A percentile compares a stretch with the other conserved stretches of the same genome.
Evolutionary conservation across 2,329 filamentous ascomycete species (phyloP).

Genomic region (Verticillium klebahnii): DNA sequence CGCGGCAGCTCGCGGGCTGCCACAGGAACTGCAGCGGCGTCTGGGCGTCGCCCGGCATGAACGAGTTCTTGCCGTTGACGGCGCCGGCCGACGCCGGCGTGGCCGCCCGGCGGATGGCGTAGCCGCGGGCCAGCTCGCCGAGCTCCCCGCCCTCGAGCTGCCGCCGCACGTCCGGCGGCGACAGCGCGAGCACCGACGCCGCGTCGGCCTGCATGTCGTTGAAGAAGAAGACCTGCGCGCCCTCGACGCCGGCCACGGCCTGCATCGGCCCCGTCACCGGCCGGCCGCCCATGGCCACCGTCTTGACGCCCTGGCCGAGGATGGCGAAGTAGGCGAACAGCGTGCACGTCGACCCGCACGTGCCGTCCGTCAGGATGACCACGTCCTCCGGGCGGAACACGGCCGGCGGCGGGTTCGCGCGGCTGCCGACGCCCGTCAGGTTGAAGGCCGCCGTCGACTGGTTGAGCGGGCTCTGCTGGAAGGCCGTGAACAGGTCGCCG

Average conservation of each 20-base stretch:
- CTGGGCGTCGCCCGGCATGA: constrained; percentile 20
- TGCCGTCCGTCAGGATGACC: constrained; percentile 48
- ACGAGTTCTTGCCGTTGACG: constrained; percentile 31
- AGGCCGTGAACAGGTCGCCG: constrained; percentile 43
- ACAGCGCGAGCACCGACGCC: constrained; percentile 18
- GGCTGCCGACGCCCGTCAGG: constrained; percentile 36
- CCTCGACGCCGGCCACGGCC: constrained; percentile 44
- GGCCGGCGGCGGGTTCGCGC: constrained; percentile 35
- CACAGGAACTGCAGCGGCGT: constrained; percentile 41
- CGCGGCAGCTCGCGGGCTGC: constrained; percentile 39
- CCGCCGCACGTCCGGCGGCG: constrained; percentile 11
- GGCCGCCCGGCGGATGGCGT: constrained; percentile 23
- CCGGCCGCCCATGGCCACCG: constrained; percentile 42
- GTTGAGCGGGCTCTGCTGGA: constrained; percentile 36
- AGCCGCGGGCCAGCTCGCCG: constrained; percentile 24
- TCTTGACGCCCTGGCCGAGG: constrained; percentile 40
- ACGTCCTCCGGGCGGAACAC: constrained; percentile 48
- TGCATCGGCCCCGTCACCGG: constrained; percentile 40
- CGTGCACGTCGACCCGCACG: constrained; percentile 51
- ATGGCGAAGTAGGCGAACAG: constrained; percentile 51
- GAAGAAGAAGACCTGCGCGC: constrained; percentile 30
- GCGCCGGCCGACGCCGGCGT: constrained; percentile 17
- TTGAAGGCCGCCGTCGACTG: constrained; percentile 27
- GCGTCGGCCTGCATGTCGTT: constrained; percentile 21
- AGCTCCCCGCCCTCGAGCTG: constrained; percentile 19